Conservation (phyloP, 2,329 filamentous ascomycete species). For the Fusarium sp. region DNA sequence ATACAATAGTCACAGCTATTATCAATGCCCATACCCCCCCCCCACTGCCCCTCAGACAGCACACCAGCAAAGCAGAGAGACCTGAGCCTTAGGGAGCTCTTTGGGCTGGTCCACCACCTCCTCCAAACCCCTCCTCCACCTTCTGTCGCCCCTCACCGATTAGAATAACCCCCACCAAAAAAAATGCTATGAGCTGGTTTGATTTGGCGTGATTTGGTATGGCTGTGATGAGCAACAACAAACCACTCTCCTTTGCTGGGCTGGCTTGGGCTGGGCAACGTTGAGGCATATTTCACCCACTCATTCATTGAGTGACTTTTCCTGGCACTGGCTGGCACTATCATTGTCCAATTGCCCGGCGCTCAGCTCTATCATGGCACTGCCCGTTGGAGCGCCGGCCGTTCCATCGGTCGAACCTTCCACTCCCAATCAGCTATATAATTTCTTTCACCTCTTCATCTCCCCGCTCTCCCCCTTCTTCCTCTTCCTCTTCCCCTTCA, state of each 20-base stretch:
- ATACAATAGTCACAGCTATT: constrained; percentile 20
- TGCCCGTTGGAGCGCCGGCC: constrained; percentile 27
- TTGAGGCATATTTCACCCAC: constrained; percentile 43
- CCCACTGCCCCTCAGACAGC: constrained; percentile 7
- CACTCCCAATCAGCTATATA: constrained; percentile 21
- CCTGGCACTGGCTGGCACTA: constrained; percentile 3
- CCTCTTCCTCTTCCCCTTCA: constrained; percentile 4
- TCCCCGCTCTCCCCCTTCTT: constrained; percentile 18
- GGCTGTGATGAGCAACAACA: constrained; percentile 42
- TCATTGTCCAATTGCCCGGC: background rate
- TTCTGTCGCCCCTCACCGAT: constrained; percentile 31
- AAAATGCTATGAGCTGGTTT: constrained; percentile 31
- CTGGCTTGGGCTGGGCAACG: constrained; percentile 5
- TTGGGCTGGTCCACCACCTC: background rate
- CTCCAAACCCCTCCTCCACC: constrained; percentile 26
- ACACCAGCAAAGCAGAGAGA: background rate
- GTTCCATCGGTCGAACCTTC: constrained; percentile 31
- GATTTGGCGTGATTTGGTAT: constrained; percentile 26
- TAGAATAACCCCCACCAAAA: constrained; percentile 40
- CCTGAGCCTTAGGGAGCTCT: background rate
- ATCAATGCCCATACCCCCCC: constrained; percentile 21
- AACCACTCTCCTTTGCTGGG: constrained; percentile 10
- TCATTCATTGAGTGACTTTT: background rate
- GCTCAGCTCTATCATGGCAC: constrained; percentile 10
- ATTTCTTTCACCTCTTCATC: constrained; percentile 17